Evolutionary conservation across 306 rosid genomes (phyloP).

Genomic region (Malus sylvestris): DNA sequence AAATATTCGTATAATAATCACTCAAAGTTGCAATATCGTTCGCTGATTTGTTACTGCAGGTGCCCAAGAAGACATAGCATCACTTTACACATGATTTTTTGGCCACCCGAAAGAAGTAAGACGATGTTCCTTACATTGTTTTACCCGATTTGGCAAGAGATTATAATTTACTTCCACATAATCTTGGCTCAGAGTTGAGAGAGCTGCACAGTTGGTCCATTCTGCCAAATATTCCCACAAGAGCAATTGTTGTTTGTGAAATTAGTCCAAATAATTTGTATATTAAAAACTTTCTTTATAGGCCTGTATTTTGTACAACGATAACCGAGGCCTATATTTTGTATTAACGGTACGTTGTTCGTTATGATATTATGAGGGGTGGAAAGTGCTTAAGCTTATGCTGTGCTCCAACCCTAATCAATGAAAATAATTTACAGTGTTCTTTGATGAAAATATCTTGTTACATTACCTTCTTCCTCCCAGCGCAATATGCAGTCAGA

Average conservation of each 20-base stretch:
- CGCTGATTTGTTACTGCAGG: slow-evolving; percentile 38
- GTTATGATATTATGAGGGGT: background rate
- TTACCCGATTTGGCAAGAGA: slow-evolving; percentile 6
- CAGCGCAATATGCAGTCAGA: background rate
- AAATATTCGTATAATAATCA: background rate
- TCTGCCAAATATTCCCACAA: slow-evolving; percentile 13
- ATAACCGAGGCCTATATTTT: background rate
- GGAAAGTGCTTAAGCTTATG: background rate
- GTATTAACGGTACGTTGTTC: background rate
- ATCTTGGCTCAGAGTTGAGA: slow-evolving; percentile 12
- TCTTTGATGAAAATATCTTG: background rate
- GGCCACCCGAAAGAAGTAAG: slow-evolving; percentile 18
- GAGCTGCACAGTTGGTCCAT: slow-evolving; percentile 20
- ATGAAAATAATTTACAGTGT: background rate
- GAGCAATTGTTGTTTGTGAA: slow-evolving; percentile 22
- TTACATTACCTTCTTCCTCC: background rate
- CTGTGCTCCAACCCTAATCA: background rate
- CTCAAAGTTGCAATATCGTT: background rate
- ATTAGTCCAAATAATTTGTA: slow-evolving; percentile 21
- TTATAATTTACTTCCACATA: slow-evolving; percentile 13
- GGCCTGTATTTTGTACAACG: background rate
- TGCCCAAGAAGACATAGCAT: slow-evolving; percentile 53
- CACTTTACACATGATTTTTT: background rate
- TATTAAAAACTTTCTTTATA: slow-evolving; percentile 14
- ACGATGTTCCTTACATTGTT: slow-evolving; percentile 11